These are phyloP conservation scores for Inonotus hispidus DNA, from an alignment of 1,284 basidiomycete genomes.

Conservation along the genomic window DNA sequence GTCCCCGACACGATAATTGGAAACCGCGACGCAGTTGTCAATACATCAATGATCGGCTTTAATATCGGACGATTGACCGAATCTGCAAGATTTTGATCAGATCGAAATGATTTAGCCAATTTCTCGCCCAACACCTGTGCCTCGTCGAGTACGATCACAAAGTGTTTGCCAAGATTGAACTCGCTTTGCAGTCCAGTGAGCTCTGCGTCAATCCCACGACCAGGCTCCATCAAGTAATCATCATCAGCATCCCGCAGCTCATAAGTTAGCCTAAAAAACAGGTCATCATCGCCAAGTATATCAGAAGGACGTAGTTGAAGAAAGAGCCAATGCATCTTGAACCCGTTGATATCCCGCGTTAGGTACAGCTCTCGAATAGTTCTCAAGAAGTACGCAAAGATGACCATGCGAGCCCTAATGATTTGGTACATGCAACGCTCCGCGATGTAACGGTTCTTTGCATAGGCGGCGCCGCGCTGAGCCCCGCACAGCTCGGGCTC, in stretches of 20 bases:
- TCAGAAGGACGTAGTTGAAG: neutral
- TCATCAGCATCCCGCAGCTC: neutral
- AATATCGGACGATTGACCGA: neutral
- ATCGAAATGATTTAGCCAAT: neutral
- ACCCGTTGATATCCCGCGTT: neutral
- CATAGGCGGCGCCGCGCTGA: neutral
- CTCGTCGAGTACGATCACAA: neutral
- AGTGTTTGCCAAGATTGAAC: neutral
- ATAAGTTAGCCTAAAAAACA: neutral
- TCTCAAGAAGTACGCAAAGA: neutral
- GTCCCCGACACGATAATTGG: neutral
- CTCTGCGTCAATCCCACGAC: neutral
- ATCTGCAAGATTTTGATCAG: neutral
- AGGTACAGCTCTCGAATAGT: neutral
- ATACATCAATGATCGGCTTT: neutral
- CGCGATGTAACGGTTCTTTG: neutral
- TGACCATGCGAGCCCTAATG: neutral
- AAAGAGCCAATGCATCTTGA: neutral
- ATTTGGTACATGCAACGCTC: neutral
- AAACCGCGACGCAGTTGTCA: neutral
- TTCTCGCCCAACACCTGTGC: neutral
- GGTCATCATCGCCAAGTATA: neutral
- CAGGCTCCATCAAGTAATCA: neutral
- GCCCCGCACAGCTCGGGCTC: neutral
- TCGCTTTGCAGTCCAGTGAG: neutral